phyloP scores from a whole-genome alignment of 768 basidiomycete species.

The Rhizopogon vesiculosus region DNA sequence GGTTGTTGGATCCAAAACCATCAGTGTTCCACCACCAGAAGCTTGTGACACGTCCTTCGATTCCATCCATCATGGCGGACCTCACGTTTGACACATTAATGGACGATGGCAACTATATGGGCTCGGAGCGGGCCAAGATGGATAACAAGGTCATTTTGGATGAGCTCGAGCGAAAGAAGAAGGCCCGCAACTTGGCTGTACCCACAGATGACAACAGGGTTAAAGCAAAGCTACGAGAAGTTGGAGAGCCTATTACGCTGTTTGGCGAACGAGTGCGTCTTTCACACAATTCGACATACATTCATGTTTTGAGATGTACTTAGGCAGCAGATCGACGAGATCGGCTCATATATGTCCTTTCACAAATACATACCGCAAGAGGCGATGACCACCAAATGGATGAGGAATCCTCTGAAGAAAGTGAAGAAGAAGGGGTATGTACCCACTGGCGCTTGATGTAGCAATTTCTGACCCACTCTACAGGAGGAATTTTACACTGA shows the following conservation, averaged over 20 bases:
- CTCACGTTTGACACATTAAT: slow-evolving; percentile 71
- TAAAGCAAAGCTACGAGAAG: slow-evolving; percentile 81
- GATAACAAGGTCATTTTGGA: slow-evolving; percentile 88
- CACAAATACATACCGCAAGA: slow-evolving; percentile 86
- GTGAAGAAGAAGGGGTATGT: slow-evolving; percentile 63
- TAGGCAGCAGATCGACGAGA: slow-evolving; percentile 95
- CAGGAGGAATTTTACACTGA: slow-evolving; percentile 95
- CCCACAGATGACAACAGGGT: slow-evolving; percentile 97
- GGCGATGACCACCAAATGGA: slow-evolving; percentile 78
- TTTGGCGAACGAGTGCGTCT: slow-evolving; percentile 94
- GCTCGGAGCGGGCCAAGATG: slow-evolving; percentile 67
- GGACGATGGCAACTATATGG: slow-evolving; percentile 74
- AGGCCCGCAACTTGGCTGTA: slow-evolving; percentile 87
- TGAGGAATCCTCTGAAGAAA: slow-evolving; percentile 62
- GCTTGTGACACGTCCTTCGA: background rate
- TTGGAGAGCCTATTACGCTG: slow-evolving; percentile 95
- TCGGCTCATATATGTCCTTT: slow-evolving; percentile 90
- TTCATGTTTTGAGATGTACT: slow-evolving; percentile 10
- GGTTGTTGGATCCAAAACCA: slow-evolving; percentile 8
- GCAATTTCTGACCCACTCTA: slow-evolving; percentile 5
- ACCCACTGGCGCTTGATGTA: no score
- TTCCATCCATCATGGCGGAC: slow-evolving; percentile 53
- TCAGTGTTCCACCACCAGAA: slow-evolving; percentile 1
- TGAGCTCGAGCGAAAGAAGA: slow-evolving; percentile 97
- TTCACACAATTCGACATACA: background rate